These are phyloP conservation scores for Peronosclerospora sorghi DNA, from an alignment of 352 stramenopile genomes.

Conservation along the genomic window DNA sequence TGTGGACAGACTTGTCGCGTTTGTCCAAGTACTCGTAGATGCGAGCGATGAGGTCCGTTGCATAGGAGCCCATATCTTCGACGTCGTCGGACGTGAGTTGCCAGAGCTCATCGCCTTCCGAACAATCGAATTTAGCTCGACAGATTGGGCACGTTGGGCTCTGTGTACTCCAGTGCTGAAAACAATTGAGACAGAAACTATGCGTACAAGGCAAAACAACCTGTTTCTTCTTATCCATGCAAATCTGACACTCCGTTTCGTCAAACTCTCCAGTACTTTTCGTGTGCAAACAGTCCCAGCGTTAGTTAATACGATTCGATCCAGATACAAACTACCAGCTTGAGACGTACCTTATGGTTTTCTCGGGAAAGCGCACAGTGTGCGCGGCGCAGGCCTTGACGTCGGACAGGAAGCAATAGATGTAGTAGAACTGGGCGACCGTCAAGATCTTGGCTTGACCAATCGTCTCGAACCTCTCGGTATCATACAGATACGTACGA, in stretches of 20 bases:
- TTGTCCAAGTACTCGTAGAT: constrained; percentile 79
- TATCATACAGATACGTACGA: constrained; percentile 6
- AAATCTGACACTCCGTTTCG: constrained; percentile 75
- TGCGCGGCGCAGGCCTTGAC: constrained; percentile 54
- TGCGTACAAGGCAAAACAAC: constrained; percentile 60
- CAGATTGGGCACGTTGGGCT: constrained; percentile 72
- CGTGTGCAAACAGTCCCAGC: constrained; percentile 4
- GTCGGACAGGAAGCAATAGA: constrained; percentile 72
- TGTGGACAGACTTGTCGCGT: constrained; percentile 31
- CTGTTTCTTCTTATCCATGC: constrained; percentile 80
- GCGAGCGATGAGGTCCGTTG: constrained; percentile 59
- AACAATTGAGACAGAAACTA: constrained; percentile 71
- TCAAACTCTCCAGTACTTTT: constrained; percentile 42
- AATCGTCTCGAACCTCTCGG: constrained; percentile 30
- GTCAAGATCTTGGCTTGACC: constrained; percentile 53
- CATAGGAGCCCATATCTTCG: constrained; percentile 58
- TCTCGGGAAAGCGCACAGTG: constrained; percentile 43
- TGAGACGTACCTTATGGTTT: constrained; percentile 17
- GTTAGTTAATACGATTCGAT: background rate
- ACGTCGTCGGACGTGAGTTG: constrained; percentile 64
- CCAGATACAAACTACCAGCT: background rate
- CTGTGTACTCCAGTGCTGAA: constrained; percentile 74
- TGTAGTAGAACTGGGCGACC: constrained; percentile 71
- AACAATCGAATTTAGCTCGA: constrained; percentile 58
- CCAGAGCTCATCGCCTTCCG: constrained; percentile 65